Evolutionary conservation across 768 basidiomycete genomes (phyloP).

Genomic region (Collybia sp.): DNA sequence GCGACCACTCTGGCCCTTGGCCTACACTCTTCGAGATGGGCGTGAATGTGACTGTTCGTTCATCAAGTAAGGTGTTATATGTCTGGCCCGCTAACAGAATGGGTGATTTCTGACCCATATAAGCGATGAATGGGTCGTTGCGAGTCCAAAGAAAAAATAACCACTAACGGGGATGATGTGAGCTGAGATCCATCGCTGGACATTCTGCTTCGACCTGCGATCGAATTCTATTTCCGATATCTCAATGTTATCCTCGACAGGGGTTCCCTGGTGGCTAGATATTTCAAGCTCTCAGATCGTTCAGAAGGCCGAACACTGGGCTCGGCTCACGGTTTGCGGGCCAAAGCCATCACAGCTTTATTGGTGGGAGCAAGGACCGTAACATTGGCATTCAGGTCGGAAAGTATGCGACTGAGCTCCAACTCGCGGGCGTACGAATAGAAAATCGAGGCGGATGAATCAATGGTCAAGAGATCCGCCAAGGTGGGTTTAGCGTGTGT

Average conservation of each 20-base stretch:
- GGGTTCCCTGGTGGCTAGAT: constrained; percentile 59
- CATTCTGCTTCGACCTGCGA: constrained; percentile 53
- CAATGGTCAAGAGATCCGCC: constrained; percentile 75
- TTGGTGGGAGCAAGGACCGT: constrained; percentile 85
- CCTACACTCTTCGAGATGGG: constrained; percentile 27
- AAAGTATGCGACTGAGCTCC: constrained; percentile 50
- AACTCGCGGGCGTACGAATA: constrained; percentile 78
- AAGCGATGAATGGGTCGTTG: neutral
- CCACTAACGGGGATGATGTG: constrained; percentile 74
- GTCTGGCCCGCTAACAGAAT: constrained; percentile 39
- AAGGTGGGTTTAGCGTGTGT: constrained; percentile 50
- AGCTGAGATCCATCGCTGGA: constrained; percentile 75
- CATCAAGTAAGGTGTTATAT: constrained; percentile 56
- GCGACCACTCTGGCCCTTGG: constrained; percentile 49
- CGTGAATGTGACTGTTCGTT: constrained; percentile 53
- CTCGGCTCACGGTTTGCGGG: constrained; percentile 74
- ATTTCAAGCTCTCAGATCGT: neutral
- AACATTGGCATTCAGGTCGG: constrained; percentile 25
- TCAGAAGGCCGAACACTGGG: constrained; percentile 1
- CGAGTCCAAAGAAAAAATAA: neutral
- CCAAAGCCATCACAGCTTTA: constrained; percentile 78
- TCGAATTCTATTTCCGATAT: constrained; percentile 70
- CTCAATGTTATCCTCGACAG: constrained; percentile 37
- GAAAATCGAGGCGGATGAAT: constrained; percentile 73
- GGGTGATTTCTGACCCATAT: constrained; percentile 34